These are phyloP conservation scores for Magnolia kwangsiensis DNA, from an alignment of 164 flowering plant genomes.

Conservation along the genomic window DNA sequence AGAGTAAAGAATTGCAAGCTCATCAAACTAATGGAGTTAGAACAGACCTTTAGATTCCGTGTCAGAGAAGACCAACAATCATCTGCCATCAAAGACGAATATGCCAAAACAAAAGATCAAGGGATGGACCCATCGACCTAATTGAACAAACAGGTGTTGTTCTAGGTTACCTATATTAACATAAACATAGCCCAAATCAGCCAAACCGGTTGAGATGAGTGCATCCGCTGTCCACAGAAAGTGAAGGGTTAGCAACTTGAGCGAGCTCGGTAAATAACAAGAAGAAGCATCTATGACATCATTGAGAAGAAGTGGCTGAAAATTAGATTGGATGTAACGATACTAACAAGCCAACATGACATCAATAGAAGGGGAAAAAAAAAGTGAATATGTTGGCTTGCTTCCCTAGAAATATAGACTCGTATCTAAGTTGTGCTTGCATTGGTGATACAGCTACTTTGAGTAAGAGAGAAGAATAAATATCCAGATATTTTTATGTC, in stretches of 20 bases:
- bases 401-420: too few relatives aligned
- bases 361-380: too few relatives aligned
- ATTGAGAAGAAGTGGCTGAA: too few relatives aligned
- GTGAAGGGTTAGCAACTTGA: not conserved
- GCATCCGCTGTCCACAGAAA: constrained; percentile 79
- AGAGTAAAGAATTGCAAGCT: not conserved
- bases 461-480: too few relatives aligned
- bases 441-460: too few relatives aligned
- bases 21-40: not conserved
- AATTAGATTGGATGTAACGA: too few relatives aligned
- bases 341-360: too few relatives aligned
- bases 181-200: constrained; percentile 69
- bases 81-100: constrained; percentile 47
- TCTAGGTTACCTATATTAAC: constrained; percentile 82
- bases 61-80: constrained; percentile 77
- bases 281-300: not conserved
- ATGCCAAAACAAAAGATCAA: not conserved
- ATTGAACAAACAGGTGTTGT: not conserved
- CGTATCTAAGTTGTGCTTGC: too few relatives aligned
- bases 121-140: not conserved
- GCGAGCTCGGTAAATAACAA: not conserved
- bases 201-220: constrained; percentile 81
- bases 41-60: constrained; percentile 50
- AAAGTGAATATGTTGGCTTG: too few relatives aligned
- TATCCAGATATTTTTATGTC: too few relatives aligned